A percentile compares a stretch with the other conserved stretches of the same genome.
phyloP scores from a whole-genome alignment of 2,329 filamentous ascomycete genomes.

The Rhynchosporium secalis region DNA sequence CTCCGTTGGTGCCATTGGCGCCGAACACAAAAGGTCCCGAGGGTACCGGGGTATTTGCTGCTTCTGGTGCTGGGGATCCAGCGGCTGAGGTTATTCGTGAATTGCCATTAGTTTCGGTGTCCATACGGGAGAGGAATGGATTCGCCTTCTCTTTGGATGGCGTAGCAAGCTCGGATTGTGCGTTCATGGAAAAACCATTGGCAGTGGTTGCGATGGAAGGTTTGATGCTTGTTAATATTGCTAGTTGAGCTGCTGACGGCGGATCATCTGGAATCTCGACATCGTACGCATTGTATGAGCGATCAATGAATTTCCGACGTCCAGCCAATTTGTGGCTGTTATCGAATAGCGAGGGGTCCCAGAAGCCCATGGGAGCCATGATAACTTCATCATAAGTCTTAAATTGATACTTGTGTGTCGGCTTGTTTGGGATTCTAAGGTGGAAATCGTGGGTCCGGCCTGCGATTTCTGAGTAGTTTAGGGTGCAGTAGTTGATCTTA shows the following conservation, averaged over 20 bases:
- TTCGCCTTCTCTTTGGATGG: constrained; percentile 64
- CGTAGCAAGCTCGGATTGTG: constrained; percentile 54
- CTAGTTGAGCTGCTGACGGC: constrained; percentile 77
- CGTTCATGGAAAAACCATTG: constrained; percentile 40
- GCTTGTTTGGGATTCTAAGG: constrained; percentile 80
- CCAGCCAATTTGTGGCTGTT: constrained; percentile 76
- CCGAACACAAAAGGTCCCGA: constrained; percentile 56
- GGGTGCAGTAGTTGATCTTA: constrained; percentile 88
- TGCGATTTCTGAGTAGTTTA: constrained; percentile 86
- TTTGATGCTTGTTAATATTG: constrained; percentile 59
- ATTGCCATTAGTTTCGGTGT: constrained; percentile 61
- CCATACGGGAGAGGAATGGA: constrained; percentile 67
- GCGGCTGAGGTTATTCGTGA: constrained; percentile 78
- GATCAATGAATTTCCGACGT: constrained; percentile 77
- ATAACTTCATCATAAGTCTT: constrained; percentile 97
- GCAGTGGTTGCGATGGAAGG: constrained; percentile 53
- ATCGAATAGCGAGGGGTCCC: constrained; percentile 85
- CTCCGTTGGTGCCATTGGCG: constrained; percentile 38
- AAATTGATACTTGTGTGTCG: constrained; percentile 90
- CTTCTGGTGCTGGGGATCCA: constrained; percentile 83
- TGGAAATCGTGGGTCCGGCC: constrained; percentile 90
- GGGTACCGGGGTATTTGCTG: constrained; percentile 64
- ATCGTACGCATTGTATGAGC: constrained; percentile 93
- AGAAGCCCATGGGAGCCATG: constrained; percentile 92
- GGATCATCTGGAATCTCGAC: constrained; percentile 86